Percentiles rank a stretch among this genome's conserved stretches.
These are phyloP conservation scores for Barbarea vulgaris DNA, from an alignment of 345 rosid species.

Conservation along the genomic window DNA sequence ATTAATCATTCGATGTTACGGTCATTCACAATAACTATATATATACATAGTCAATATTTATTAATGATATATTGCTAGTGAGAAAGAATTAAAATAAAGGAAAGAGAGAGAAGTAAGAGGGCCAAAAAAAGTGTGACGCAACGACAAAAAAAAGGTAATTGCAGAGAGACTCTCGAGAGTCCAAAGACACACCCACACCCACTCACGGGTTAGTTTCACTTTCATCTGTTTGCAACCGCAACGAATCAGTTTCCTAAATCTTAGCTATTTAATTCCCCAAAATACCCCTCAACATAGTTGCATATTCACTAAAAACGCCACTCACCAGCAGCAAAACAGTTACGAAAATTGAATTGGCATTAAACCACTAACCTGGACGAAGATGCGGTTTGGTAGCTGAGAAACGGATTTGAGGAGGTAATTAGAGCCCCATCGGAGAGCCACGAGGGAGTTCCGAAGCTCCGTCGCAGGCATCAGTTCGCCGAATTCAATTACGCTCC, in stretches of 20 bases:
- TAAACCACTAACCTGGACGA: constrained; percentile 68
- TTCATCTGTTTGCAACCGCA: constrained; percentile 27
- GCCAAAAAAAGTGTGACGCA: constrained; percentile 31
- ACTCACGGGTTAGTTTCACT: constrained; percentile 41
- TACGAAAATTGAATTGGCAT: constrained; percentile 24
- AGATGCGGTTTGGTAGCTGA: constrained; percentile 81
- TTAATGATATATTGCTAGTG: neutral
- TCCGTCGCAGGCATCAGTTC: constrained; percentile 76
- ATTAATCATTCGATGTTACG: neutral
- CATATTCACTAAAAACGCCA: constrained; percentile 24
- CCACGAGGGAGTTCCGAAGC: constrained; percentile 60
- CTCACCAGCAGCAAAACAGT: constrained; percentile 31
- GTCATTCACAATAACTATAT: neutral
- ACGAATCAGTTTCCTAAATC: constrained; percentile 37
- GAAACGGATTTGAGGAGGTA: constrained; percentile 82
- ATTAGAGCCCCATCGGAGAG: constrained; percentile 82
- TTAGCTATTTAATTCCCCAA: neutral
- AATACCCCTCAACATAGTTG: constrained; percentile 10
- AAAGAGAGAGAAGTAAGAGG: neutral
- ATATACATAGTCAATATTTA: neutral
- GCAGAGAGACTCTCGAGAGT: constrained; percentile 32
- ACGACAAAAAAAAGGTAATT: constrained; percentile 28
- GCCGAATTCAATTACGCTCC: constrained; percentile 91
- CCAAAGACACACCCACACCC: constrained; percentile 1
- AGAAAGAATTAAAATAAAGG: neutral